Base-by-base conservation (phyloP, 2,329 filamentous ascomycete species). In the Trichophyton schoenleinii region DNA sequence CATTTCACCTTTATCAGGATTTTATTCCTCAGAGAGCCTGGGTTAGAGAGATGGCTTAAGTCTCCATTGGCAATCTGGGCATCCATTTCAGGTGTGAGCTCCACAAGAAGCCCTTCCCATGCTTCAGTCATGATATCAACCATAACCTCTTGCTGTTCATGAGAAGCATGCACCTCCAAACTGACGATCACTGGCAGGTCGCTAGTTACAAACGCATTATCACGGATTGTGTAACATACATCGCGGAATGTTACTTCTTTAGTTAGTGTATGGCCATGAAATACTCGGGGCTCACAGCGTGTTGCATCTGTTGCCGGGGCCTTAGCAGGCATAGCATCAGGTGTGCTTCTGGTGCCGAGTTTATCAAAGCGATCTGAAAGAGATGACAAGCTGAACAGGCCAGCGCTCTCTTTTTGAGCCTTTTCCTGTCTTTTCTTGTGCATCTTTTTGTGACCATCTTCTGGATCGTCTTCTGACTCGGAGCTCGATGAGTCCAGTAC, bases 71-170 rank as follows among this genome's bases (percentile, higher is more conserved):
- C 63, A 18, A 64, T 84, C 78, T 70, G 83, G 72, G 65, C 77
- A 78, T 66, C 78, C 74, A 79, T 44, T 76, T 88, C 85, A 71
- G 66, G 77, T 76, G 67, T 78, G 75, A 80, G 42, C 76, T 89
- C 85, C 9, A 96, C 79, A 4, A 97, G 79, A 68, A 87, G 76
- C 0, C 83, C 85, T 46, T 81, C 82, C 91, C 91, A 99, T 65
- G 89, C 87, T 66, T 96, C 85, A 66, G 85, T 85, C 87, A 99
- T 96, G 65, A 97, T 95, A 61, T 88, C 83, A 9, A 96, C 91
- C 89, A 97, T 96, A 58, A 88, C 81, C 65, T 90, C 85, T 73
- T 99, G 94, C 73, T 97, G 92, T 60, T 88, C 84, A 1, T 81
- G 77, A 63, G 87, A 83, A 13, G 90, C 87, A 72, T 97, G 92